A percentile compares a stretch with the other conserved stretches of the same genome.
phyloP scores from a whole-genome alignment of 106 monocot species.

The Narthecium ossifragum region DNA sequence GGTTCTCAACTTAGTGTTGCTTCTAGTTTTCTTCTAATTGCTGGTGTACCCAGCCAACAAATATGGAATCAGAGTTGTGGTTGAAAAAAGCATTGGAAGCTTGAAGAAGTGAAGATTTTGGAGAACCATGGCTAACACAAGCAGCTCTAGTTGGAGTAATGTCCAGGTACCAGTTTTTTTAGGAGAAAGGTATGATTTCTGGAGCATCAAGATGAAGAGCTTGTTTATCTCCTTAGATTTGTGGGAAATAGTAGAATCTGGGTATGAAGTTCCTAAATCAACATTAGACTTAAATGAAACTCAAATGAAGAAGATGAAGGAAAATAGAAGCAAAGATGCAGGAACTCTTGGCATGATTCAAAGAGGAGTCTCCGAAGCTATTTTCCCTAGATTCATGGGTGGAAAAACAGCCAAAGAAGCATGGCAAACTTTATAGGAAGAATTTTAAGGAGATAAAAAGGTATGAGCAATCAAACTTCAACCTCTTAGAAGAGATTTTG shows the following conservation, averaged over 20 bases:
- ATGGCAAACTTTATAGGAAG: neutral
- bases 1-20: too few relatives aligned
- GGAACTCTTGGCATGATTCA: neutral
- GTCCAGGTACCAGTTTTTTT: neutral
- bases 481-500: neutral
- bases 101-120: too few relatives aligned
- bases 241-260: neutral
- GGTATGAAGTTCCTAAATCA: neutral
- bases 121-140: too few relatives aligned
- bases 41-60: too few relatives aligned
- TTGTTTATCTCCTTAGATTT: neutral
- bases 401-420: neutral
- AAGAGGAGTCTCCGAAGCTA: neutral
- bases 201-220: neutral
- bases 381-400: neutral
- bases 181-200: neutral
- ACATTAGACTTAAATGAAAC: neutral
- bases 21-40: too few relatives aligned
- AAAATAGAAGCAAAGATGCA: neutral
- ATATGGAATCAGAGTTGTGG: too few relatives aligned
- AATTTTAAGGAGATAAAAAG: neutral
- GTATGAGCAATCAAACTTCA: neutral
- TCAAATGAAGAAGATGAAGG: neutral
- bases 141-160: too few relatives aligned
- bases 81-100: too few relatives aligned